Evolutionary conservation across 345 rosid genomes (phyloP), one percentile per base, ranked within the genome.

Genomic region (Abelmoschus esculentus): DNA sequence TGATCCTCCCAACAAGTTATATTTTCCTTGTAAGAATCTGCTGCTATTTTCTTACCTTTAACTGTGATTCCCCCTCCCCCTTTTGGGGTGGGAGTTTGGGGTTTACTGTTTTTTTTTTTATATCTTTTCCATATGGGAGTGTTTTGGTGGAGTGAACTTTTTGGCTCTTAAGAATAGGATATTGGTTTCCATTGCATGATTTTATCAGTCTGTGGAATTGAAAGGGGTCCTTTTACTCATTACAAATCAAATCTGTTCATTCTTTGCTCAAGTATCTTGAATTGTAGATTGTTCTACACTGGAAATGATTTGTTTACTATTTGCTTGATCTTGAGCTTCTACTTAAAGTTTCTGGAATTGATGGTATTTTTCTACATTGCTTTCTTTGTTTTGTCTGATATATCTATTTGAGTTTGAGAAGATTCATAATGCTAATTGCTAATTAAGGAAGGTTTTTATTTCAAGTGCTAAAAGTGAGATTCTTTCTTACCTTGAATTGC

Each of bases 1-100:
- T 71, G 92, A 89, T 79, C 96, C 96, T 79, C 63, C 92, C 63
- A 83, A 58, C 82, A 85, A 85, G 81, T 87, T 89, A 82, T 89
- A 74, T 76, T 89, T 89, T 72, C 90, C 87, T 54, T 83, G 96
- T 89, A 76, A 72, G 85, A 9, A 26, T 38, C 7, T 55, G 15
- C 12, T 44, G 53, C 6, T 46, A 2, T 26, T 38, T 65, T 31
- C 15, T 19, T 38, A 34, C 61, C 38, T 26, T 44, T 58, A 62
- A 68, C 11, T 72, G 52, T 32, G 11, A 10, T 14, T 13, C 32
- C 17, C 50, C 0, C 32, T 13, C 1, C 4, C 34, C 47, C 3
- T 72, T 70, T 17, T 70, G 13, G 11, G 5, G n/a, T 50, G 12
- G 14, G 22, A 5, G 11, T 46, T 57, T 69, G 6, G 22, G 57